Evolutionary conservation across 2,329 filamentous ascomycete genomes (phyloP), one percentile per base, ranked within the genome.

Genomic region (Fusarium agapanthi): DNA sequence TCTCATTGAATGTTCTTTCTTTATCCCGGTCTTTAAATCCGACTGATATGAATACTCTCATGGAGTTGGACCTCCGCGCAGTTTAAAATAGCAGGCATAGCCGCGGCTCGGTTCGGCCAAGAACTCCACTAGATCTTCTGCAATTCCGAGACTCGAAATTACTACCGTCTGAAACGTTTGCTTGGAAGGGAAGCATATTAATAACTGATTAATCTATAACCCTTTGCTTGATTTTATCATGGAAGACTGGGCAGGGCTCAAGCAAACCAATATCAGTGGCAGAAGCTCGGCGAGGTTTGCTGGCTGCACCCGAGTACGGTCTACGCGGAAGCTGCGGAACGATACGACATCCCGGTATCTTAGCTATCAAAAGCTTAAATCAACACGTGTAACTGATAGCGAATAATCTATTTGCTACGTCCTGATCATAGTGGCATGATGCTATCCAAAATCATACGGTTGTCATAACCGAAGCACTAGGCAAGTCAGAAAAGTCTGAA

Each of bases 41-140:
- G 18, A 28, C 24, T 55, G 24, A 55, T 41, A 43, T 24, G 26
- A 30, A 11, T 15, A 20, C 3, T 4, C 13, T 15, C 4, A 43
- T 24, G 37, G 22, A 30, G 26, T 32, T 41, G 22, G 9, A 6
- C 26, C 51, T 55, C 51, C 22, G 37, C 26, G 12, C 10, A 41
- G 9, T 4, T 18, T 5, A 24, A 6, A 43, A 38, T 30, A 13
- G 26, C 4, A 43, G 16, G 13, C 16, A 55, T 55, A 24, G 26
- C 37, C 37, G 9, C 51, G 60, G 47, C 20, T 65, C 62, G 60
- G 62, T 22, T 65, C 60, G 61, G 41, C 41, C 41, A 26, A 30
- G 13, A 55, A 26, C 34, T n/a, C 48, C 62, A 26, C 47, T 53
- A 20, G 24, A 26, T 15, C 14, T 34, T 34, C 32, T 34, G 11